phyloP scores from a whole-genome alignment of 495 filamentous ascomycete species.

The Podospora appendiculata region DNA sequence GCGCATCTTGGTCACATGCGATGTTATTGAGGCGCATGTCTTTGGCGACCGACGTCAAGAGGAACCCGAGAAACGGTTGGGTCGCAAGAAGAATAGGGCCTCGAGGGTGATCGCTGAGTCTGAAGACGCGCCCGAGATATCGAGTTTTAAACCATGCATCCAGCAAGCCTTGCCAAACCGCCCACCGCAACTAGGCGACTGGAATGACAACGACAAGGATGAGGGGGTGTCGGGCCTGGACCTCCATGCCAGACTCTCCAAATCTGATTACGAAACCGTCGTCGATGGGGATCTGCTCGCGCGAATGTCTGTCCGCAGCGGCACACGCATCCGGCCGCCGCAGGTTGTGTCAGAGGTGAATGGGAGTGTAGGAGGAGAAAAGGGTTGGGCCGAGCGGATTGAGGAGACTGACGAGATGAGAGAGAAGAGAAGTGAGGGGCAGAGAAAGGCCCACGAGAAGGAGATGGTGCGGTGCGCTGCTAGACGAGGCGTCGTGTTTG shows the following conservation, averaged over 20 bases:
- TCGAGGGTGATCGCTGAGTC: conserved; percentile 12
- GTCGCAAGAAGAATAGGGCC: conserved; percentile 25
- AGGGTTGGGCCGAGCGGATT: conserved; percentile 30
- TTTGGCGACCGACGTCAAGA: conserved; percentile 17
- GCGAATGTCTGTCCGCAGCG: conserved; percentile 8
- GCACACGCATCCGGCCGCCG: conserved; percentile 24
- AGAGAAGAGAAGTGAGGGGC: conserved; percentile 3
- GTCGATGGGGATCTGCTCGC: not conserved
- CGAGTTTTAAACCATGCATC: no score
- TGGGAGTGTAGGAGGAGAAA: conserved; percentile 35
- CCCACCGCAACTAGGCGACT: no score
- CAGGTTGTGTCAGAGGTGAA: conserved; percentile 32
- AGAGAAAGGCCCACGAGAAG: conserved; percentile 24
- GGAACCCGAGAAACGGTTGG: conserved; percentile 23
- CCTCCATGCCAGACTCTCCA: not conserved
- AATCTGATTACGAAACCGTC: not conserved
- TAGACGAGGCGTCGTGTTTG: conserved; percentile 39
- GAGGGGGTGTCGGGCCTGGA: not conserved
- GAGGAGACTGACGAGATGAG: conserved; percentile 29
- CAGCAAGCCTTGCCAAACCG: no score
- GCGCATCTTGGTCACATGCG: conserved; percentile 11
- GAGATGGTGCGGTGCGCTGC: conserved; percentile 37
- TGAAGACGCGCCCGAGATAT: not conserved
- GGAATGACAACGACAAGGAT: not conserved
- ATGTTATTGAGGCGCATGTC: conserved; percentile 24